Evolutionary conservation across 1,284 basidiomycete species (phyloP), one percentile per base, ranked within the genome.

Genomic region (Waitea zeae): DNA sequence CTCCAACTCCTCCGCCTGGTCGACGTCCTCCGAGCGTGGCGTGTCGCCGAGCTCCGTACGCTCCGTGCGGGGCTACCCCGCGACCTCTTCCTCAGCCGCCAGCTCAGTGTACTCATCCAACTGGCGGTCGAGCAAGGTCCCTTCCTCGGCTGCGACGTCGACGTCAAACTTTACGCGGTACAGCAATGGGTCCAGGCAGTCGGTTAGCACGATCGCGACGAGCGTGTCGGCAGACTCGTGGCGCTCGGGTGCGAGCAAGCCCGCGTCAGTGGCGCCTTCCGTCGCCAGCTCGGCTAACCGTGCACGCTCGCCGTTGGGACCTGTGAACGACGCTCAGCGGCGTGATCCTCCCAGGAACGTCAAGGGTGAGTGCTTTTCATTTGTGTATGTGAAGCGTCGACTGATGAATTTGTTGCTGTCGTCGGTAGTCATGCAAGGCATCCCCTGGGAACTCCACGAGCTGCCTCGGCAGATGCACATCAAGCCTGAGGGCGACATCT

Each of bases 271-370:
- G 18, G 18, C 31, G 19, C 31, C 11, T 14, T 15, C 15, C 17
- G n/a, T n/a, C n/a, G n/a, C n/a, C n/a, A n/a, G n/a, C n/a, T n/a
- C 22, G 22, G n/a, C 7, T n/a, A 30, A 3, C 12, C 37, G 33
- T n/a, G 33, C 22, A 7, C 28, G 36, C 14, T 33, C 33, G 5
- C 35, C 35, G 6, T 29, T 22, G 12, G 34, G 28, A 12, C 35
- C 20, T 15, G 35, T 19, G 17, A 17, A 14, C 12, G 17, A 15
- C 15, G 12, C 53, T 35, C 44, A 53, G 20, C 44, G n/a, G n/a
- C n/a, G n/a, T n/a, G n/a, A n/a, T n/a, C n/a, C 68, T 17, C 76
- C 79, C 36, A 67, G 72, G 57, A 84, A 83, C 49, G 62, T 84
- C 59, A 86, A 86, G 63, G 59, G 81, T 86, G 49, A 55, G 76